Evolutionary conservation across 495 filamentous ascomycete genomes (phyloP).

Genomic region (Aspergillus wentii): DNA sequence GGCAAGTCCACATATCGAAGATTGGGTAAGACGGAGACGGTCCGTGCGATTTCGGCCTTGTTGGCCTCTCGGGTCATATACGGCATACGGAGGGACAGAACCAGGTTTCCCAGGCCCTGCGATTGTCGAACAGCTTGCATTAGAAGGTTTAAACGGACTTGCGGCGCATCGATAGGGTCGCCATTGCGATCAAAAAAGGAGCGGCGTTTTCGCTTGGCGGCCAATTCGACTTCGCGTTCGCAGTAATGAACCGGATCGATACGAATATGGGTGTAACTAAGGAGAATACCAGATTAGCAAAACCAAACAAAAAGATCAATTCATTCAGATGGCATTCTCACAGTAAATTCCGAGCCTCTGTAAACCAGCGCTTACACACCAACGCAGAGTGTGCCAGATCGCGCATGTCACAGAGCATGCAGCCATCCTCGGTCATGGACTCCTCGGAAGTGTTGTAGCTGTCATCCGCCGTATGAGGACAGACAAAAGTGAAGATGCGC

Average conservation of each 20-base stretch:
- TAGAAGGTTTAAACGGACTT: conserved; percentile 70
- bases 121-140: conserved; percentile 76
- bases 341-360: conserved; percentile 49
- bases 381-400: conserved; percentile 76
- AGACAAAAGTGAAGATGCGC: conserved; percentile 74
- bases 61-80: conserved; percentile 92
- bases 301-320: conserved; percentile 1
- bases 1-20: conserved; percentile 89
- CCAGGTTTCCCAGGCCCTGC: conserved; percentile 55
- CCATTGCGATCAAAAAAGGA: conserved; percentile 71
- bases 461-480: conserved; percentile 74
- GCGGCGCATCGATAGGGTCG: conserved; percentile 71
- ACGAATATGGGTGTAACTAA: conserved; percentile 81
- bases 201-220: conserved; percentile 69
- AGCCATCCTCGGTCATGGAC: conserved; percentile 75
- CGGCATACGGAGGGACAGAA: conserved; percentile 81
- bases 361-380: conserved; percentile 70
- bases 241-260: conserved; percentile 97
- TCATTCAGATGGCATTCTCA: conserved; percentile 21
- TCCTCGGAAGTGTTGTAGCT: conserved; percentile 78
- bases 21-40: conserved; percentile 78
- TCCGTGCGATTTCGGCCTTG: conserved; percentile 78
- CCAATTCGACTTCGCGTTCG: conserved; percentile 72
- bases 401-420: conserved; percentile 93
- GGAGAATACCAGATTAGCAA: background rate